These are phyloP conservation scores for Auricularia heimuer DNA, from an alignment of 768 basidiomycete species.

Conservation along the genomic window DNA sequence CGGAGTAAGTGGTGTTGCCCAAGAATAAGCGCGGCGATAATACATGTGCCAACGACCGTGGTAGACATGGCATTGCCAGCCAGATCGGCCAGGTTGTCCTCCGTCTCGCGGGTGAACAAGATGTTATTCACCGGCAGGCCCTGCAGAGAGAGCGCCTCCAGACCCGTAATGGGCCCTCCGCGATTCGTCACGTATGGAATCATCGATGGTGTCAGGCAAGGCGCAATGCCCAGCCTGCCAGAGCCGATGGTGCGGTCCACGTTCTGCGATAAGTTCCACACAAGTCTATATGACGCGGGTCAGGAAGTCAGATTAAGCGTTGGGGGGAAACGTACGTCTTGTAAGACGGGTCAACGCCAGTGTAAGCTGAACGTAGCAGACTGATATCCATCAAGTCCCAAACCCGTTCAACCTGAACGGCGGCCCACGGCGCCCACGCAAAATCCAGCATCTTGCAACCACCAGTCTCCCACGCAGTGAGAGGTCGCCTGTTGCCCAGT, in stretches of 20 bases:
- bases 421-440: conserved; percentile 90
- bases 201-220: conserved; percentile 93
- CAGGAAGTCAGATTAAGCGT: background rate
- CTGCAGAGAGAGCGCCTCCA: conserved; percentile 89
- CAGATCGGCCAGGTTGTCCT: conserved; percentile 88
- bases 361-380: conserved; percentile 67
- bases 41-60: conserved; percentile 87
- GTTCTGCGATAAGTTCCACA: conserved; percentile 96
- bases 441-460: conserved; percentile 82
- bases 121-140: conserved; percentile 89
- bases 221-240: conserved; percentile 72
- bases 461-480: conserved; percentile 85
- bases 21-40: conserved; percentile 69
- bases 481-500: conserved; percentile 71
- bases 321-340: conserved; percentile 56
- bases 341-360: conserved; percentile 76
- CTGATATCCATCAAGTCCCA: conserved; percentile 94
- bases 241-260: conserved; percentile 86
- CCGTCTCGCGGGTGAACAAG: conserved; percentile 82
- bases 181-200: conserved; percentile 94
- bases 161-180: conserved; percentile 89
- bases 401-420: conserved; percentile 88
- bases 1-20: conserved; percentile 55
- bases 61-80: conserved; percentile 98
- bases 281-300: conserved; percentile 39